Percentiles rank a stretch among this genome's conserved stretches.
These are phyloP conservation scores for Colletotrichum somersetense DNA, from an alignment of 2,329 filamentous ascomycete species.

Conservation along the genomic window DNA sequence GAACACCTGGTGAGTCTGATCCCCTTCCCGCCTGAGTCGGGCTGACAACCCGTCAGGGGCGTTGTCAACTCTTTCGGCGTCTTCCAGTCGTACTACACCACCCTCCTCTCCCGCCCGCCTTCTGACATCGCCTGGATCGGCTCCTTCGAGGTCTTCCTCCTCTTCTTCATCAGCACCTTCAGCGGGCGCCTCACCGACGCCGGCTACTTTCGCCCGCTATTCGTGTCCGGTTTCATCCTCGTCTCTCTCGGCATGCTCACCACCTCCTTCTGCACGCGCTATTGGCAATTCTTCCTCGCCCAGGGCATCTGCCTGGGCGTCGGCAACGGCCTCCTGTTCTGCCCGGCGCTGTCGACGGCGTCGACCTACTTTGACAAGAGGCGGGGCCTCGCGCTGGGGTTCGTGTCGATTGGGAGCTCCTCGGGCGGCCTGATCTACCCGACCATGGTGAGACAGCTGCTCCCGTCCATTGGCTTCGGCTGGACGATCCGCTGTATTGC, in stretches of 20 bases:
- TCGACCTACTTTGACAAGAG: conserved; percentile 74
- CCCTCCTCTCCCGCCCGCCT: conserved; percentile 53
- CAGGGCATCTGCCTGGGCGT: conserved; percentile 69
- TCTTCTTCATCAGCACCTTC: conserved; percentile 67
- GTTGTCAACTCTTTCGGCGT: conserved; percentile 68
- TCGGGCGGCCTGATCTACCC: conserved; percentile 70
- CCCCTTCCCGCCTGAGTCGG: background rate
- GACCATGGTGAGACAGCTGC: conserved; percentile 66
- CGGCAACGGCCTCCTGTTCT: conserved; percentile 73
- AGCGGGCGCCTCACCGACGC: conserved; percentile 67
- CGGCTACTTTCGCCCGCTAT: conserved; percentile 62
- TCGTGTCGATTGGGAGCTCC: conserved; percentile 70
- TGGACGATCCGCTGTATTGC: conserved; percentile 72
- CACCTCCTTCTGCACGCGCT: conserved; percentile 58
- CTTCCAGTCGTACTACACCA: conserved; percentile 66
- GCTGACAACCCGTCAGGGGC: conserved; percentile 52
- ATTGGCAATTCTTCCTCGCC: conserved; percentile 68
- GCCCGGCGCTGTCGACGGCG: conserved; percentile 73
- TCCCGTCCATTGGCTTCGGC: conserved; percentile 67
- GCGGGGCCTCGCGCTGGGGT: conserved; percentile 71
- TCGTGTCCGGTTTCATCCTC: conserved; percentile 57
- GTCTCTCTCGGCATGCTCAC: conserved; percentile 62
- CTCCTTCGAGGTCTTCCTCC: conserved; percentile 65
- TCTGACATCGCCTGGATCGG: conserved; percentile 68
- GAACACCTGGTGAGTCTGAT: conserved; percentile 60